Evolutionary conservation across 2,329 filamentous ascomycete species (phyloP), one percentile per base, ranked within the genome.

Genomic region (Fusarium newnesense): DNA sequence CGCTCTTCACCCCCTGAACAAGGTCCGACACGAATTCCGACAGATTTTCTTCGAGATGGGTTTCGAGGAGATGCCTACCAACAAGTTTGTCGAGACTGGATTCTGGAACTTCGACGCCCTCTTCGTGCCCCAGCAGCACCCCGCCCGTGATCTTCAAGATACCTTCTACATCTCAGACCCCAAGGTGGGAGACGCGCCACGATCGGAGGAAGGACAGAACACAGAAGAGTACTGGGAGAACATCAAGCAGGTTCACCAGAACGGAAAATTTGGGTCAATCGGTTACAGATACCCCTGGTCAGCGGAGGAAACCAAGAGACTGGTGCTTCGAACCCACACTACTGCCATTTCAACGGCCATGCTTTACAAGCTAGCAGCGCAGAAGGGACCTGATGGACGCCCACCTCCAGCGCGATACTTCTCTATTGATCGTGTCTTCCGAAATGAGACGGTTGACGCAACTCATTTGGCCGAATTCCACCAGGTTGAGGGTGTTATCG

Each of bases 41-140:
- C 93, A 96, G 80, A 98, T 99, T 81, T 99, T 99, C 91, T 98
- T 99, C 85, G 95, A 97, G 82, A 97, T 97, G 92, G 96, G 96
- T 60, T 99, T 98, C 86, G 92, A 96, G 79, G 96, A 99, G 87
- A 98, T 99, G 96, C 94, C 95, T 19, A 98, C 96, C 56, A 93
- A 93, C 84, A 91, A 94, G 82, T 98, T 92, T 81, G 95, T 98
- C 72, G 96, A 99, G 85, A 96, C 95, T 18, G 95, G 96, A 52
- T 98, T 98, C 91, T 99, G 96, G 95, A 98, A 98, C 84, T 98
- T 98, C 83, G 96, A 98, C 80, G 91, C 95, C 30, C 94, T 99
- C 72, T 98, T 96, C 83, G 96, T 98, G 60, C 96, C 96, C 36
- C 96, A 82, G 85, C 96, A 99, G 87, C 96, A 99, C 83, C 96